Evolutionary conservation across 352 stramenopile genomes (phyloP), one percentile per base, ranked within the genome.

Genomic region (Saprolegnia parasitica): DNA sequence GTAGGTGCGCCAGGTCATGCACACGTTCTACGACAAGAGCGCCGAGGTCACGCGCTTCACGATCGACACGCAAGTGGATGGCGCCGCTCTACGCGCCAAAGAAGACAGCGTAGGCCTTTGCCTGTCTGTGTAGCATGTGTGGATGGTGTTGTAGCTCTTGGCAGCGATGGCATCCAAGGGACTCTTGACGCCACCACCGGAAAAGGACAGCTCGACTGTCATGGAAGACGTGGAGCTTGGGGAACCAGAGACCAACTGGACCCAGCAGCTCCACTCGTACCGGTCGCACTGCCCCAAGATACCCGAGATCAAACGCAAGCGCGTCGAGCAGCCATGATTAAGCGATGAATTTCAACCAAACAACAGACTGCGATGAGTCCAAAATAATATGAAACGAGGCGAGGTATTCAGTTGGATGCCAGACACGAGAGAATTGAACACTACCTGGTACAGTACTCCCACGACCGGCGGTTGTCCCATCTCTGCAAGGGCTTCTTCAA

Each of bases 11-110:
- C 83, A 91, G 65, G 82, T 89, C 18, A 89, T 91, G 84, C 76
- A 90, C 67, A 82, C 78, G 42, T 91, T 91, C 70, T 89, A 91
- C 62, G 67, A 80, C 39, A 88, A 86, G 68, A 91, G 89, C 64
- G 79, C 81, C 2, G 79, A 88, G 13, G 83, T 80, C 13, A 91
- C 81, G 11, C 76, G 84, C 65, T 90, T 91, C 72, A 54, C 65
- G 46, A 89, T 91, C 72, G 67, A 73, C 29, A 76, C 86, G 4
- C 79, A 86, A 49, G 72, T 87, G 1, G 79, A 91, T 56, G 80
- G 81, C 50, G 72, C 71, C 0, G 71, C 75, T 13, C 71, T 88
- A 20, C 77, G 88, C 32, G 68, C 72, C 9, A 81, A 79, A 5
- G 78, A 81, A 8, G 78, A 89, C 45, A 74, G 79, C 68, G 77